A percentile compares a stretch with the other conserved stretches of the same genome.
Conservation (phyloP, 2,329 filamentous ascomycete species). For the Zymoseptoria ardabiliae region DNA sequence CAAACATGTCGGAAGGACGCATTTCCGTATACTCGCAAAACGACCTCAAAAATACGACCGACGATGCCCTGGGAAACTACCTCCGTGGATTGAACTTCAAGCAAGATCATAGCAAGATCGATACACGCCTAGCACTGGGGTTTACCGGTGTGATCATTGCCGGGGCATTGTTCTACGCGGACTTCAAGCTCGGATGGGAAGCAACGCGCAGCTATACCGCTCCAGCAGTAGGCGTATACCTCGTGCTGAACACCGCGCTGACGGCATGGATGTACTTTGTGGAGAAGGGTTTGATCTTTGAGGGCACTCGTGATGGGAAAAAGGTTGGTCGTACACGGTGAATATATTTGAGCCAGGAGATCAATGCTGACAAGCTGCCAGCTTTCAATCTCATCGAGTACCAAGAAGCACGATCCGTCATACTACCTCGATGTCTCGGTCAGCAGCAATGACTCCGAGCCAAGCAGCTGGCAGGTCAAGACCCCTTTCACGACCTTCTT, state of each 20-base stretch:
- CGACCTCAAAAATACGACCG: conserved; percentile 96
- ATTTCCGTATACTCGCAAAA: conserved; percentile 31
- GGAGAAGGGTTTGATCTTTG: conserved; percentile 76
- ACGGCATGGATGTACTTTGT: conserved; percentile 79
- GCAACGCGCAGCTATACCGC: conserved; percentile 74
- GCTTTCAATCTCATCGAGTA: conserved; percentile 65
- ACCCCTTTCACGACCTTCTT: conserved; percentile 71
- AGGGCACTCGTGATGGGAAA: conserved; percentile 62
- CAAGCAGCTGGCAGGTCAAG: conserved; percentile 44
- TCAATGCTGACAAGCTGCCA: conserved; percentile 31
- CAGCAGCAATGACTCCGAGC: conserved; percentile 10
- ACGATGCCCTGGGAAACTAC: conserved; percentile 91
- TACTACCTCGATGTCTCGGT: conserved; percentile 63
- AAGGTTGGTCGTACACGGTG: conserved; percentile 49
- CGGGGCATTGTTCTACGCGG: conserved; percentile 78
- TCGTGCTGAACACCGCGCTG: conserved; percentile 66
- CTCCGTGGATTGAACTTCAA: conserved; percentile 79
- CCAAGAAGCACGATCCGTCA: conserved; percentile 70
- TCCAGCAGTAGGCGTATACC: conserved; percentile 71
- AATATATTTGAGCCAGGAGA: neutral
- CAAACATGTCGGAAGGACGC: conserved; percentile 26
- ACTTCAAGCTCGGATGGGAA: conserved; percentile 88
- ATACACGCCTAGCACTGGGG: conserved; percentile 75
- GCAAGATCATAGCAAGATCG: conserved; percentile 72
- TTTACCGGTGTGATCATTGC: conserved; percentile 75